Conservation (phyloP, 2,329 filamentous ascomycete genomes). For the Cercospora sp. region DNA sequence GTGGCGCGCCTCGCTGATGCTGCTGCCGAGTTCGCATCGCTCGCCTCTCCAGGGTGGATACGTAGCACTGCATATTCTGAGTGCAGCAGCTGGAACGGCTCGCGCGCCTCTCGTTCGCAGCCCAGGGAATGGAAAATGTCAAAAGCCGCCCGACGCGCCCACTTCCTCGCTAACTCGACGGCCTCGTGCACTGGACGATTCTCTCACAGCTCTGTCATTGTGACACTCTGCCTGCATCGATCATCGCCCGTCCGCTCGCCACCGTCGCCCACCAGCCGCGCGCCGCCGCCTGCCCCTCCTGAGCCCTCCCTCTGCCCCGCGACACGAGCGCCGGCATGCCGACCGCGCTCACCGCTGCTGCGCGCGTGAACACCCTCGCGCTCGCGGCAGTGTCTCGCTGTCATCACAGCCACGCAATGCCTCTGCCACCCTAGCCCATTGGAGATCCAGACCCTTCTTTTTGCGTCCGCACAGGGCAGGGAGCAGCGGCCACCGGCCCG, state of each 20-base stretch:
- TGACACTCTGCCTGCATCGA: constrained; percentile 7
- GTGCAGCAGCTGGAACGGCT: not conserved
- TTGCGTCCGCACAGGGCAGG: not conserved
- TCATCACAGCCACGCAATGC: not conserved
- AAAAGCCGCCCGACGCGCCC: constrained; percentile 1
- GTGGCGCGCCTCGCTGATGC: not conserved
- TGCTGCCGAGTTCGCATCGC: not conserved
- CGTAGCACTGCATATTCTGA: not conserved
- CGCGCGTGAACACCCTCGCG: not conserved
- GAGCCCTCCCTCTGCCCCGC: not conserved
- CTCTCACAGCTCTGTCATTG: not conserved
- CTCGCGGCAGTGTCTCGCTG: not conserved
- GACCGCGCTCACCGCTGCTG: not conserved
- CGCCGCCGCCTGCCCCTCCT: not conserved
- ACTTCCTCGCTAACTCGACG: not conserved
- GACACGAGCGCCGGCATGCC: not conserved
- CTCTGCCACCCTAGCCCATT: constrained; percentile 3
- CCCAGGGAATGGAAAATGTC: too few species aligned
- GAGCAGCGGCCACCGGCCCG: constrained; percentile 1
- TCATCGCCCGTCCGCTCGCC: not conserved
- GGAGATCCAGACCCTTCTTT: constrained; percentile 3
- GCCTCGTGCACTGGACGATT: not conserved
- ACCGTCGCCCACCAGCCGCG: not conserved
- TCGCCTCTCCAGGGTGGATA: not conserved
- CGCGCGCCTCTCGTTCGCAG: too few species aligned